Base-by-base conservation (phyloP, 495 filamentous ascomycete species). In the Lophium mytilinum region DNA sequence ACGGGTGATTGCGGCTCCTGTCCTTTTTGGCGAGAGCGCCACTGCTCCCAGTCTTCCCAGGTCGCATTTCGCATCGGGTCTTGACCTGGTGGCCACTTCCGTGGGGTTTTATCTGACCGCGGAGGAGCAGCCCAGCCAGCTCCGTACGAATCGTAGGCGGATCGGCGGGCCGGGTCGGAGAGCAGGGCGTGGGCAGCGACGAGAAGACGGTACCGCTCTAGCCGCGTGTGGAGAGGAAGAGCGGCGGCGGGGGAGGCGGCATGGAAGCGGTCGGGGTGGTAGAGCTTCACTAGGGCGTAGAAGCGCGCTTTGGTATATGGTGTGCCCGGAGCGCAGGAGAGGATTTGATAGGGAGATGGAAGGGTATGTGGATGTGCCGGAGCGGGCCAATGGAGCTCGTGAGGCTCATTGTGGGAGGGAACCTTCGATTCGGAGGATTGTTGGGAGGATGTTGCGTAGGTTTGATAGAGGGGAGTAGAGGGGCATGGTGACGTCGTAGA, bases 21-120 rank as follows among this genome's bases (percentile, higher is more conserved):
- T 55, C 30, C 67, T 40, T 68, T 70, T 41, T 77, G 75, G 40
- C 75, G 69, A 33, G 66, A 67, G 62, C 89, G 81, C 86, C 88
- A 98, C 40, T 77, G 78, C 72, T 98, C 91, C 93, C 94, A 98
- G 68, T 98, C 94, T 66, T 98, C 93, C 93, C 93, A 98, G 0
- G 92, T 98, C 11, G 89, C 94, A 66, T 96, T 96, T 56, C 76
- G 83, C 19, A 92, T 83, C 17, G 80, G 76, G 51, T 72, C 66
- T 33, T 68, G 61, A 12, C 65, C 62, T n/a, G 63, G 47, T 41
- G 68, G 71, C 46, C 66, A 63, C 1, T 57, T 33, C 15, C 30
- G 41, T 15, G 64, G 41, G 53, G 64, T 58, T 36, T 53, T 52
- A 19, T 57, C 43, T 24, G 68, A 67, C 48, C 79, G 72, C 42